Conservation (phyloP, 164 flowering plant genomes). For the Platanus orientalis region DNA sequence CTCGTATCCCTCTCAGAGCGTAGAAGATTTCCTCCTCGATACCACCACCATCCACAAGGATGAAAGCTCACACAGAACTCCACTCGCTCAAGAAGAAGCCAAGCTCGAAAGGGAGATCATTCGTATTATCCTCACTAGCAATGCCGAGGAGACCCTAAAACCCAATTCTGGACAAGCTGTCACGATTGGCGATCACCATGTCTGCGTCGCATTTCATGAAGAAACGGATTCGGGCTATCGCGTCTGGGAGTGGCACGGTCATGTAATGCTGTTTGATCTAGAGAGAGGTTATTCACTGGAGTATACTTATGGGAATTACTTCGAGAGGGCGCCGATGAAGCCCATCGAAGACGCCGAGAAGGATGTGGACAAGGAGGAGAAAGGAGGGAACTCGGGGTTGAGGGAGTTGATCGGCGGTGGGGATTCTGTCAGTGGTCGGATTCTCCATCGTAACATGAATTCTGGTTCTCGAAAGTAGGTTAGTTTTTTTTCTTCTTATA, state of each 20-base stretch:
- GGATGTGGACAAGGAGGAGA: conserved; percentile 28
- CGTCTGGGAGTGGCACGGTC: conserved; percentile 89
- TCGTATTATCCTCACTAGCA: conserved; percentile 34
- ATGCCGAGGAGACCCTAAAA: conserved; percentile 46
- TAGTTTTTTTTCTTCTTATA: no score
- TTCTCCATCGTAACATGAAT: conserved; percentile 64
- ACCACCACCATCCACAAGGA: conserved; percentile 29
- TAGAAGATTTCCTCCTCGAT: conserved; percentile 44
- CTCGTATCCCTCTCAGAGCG: conserved; percentile 42
- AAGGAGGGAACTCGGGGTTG: conserved; percentile 52
- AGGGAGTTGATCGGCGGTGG: conserved; percentile 58
- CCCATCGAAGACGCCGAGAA: conserved; percentile 7
- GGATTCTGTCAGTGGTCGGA: conserved; percentile 37
- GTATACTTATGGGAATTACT: conserved; percentile 75
- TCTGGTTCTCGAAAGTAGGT: conserved; percentile 43
- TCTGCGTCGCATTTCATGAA: conserved; percentile 59
- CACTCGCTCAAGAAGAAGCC: conserved; percentile 9
- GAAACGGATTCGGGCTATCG: conserved; percentile 54
- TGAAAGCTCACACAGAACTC: background rate
- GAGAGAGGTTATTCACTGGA: conserved; percentile 59
- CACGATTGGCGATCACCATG: conserved; percentile 54
- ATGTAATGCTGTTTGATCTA: conserved; percentile 63
- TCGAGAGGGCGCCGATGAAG: conserved; percentile 38
- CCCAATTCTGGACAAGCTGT: conserved; percentile 79
- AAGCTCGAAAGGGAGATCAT: conserved; percentile 60